Base-by-base conservation (phyloP, 257 asterid genomes). In the Nemophila menziesii region DNA sequence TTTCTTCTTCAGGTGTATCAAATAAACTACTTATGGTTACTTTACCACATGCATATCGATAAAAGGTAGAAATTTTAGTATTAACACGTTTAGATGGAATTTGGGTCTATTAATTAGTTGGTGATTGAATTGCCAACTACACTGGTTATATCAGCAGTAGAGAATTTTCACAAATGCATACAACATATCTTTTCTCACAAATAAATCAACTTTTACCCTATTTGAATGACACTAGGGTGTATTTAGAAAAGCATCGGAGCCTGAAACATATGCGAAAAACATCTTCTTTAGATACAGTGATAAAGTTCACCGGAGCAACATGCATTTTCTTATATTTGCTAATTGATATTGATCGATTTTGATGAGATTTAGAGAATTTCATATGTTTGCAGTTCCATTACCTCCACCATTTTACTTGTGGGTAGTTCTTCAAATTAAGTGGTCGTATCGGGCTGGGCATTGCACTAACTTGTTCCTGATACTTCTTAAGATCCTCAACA, bases 401-500 rank as follows among this genome's bases (percentile, higher is more conserved):
- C 75, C 70, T 44, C 77, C 69, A 20, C 92, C 94, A 22, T 82
- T 82, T 71, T n/a, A 78, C 59, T 19, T 78, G 84, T 43, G 82
- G 73, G 11, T 79, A 81, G 56, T 83, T 87, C 77, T 80, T 87
- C 0, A 80, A 48, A 54, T 76, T 65, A 11, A 62, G 65, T 33
- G 51, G 92, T 61, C 86, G 68, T 49, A 77, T 80, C n/a, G 97
- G 97, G 63, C 93, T 86, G 5, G 95, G 95, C 11, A 92, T 77
- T 21, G 95, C 47, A 22, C 92, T 66, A 46, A 75, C 22, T 67
- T 63, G 89, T 26, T 83, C 93, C 10, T 62, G 75, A 44, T 72
- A 74, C 72, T 74, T 83, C 65, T 80, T 83, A 56, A 74, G 90
- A 21, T 80, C 95, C 95, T 83, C 69, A 29, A 21, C 51, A 29